A percentile compares a stretch with the other conserved stretches of the same genome.
These are phyloP conservation scores for Panus rudis DNA, from an alignment of 768 basidiomycete genomes.

Conservation along the genomic window DNA sequence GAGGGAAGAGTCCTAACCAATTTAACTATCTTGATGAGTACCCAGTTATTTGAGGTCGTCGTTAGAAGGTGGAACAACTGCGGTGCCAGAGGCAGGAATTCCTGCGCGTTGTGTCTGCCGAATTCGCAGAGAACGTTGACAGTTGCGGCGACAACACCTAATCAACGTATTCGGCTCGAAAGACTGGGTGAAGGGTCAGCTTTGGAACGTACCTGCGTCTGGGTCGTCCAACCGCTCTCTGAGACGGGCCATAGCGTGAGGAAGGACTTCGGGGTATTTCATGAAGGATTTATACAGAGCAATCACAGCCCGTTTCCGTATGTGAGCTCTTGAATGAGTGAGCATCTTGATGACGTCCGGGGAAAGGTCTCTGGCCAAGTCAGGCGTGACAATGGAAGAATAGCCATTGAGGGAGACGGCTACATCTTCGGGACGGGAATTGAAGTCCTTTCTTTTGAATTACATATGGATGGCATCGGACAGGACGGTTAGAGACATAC, in stretches of 20 bases:
- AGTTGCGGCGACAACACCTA: slow-evolving; percentile 89
- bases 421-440: slow-evolving; percentile 66
- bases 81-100: slow-evolving; percentile 84
- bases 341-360: slow-evolving; percentile 82
- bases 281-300: slow-evolving; percentile 74
- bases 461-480: slow-evolving; percentile 5
- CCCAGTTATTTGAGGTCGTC: slow-evolving; percentile 97
- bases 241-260: slow-evolving; percentile 58
- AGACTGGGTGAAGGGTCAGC: background rate
- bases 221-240: slow-evolving; percentile 77
- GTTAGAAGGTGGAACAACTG: slow-evolving; percentile 90
- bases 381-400: slow-evolving; percentile 75
- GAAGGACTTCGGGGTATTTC: slow-evolving; percentile 75
- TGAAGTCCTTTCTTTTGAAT: slow-evolving; percentile 59
- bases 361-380: slow-evolving; percentile 86
- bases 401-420: slow-evolving; percentile 77
- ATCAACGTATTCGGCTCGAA: background rate
- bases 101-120: slow-evolving; percentile 68
- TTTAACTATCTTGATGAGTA: slow-evolving; percentile 98
- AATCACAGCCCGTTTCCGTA: slow-evolving; percentile 86
- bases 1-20: slow-evolving; percentile 44
- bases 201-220: slow-evolving; percentile 48
- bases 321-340: slow-evolving; percentile 81
- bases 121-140: slow-evolving; percentile 94
- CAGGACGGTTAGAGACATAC: slow-evolving; percentile 32